A percentile compares a stretch with the other conserved stretches of the same genome.
Conservation (phyloP, 495 filamentous ascomycete species). For the Articulospora tetracladia region DNA sequence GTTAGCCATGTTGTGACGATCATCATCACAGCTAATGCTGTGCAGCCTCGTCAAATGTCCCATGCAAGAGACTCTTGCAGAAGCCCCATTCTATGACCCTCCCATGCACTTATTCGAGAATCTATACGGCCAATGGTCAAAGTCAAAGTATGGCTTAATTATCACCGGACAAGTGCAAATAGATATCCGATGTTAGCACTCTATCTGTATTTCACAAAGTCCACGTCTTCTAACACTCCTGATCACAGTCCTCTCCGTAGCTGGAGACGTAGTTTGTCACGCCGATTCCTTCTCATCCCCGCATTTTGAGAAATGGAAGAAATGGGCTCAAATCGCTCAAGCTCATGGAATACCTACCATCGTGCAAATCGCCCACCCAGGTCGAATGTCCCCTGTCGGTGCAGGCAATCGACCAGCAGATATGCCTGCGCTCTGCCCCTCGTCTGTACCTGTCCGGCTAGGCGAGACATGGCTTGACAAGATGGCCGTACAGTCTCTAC, state of each 20-base stretch:
- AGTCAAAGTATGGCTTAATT: slow-evolving; percentile 35
- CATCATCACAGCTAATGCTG: not conserved
- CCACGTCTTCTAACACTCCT: not conserved
- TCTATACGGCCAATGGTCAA: slow-evolving; percentile 23
- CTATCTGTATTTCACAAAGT: too few relatives aligned
- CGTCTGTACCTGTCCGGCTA: slow-evolving; percentile 38
- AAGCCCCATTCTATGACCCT: slow-evolving; percentile 24
- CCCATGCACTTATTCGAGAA: slow-evolving; percentile 27
- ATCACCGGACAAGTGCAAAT: slow-evolving; percentile 54
- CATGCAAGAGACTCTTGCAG: slow-evolving; percentile 29
- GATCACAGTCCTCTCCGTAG: slow-evolving; percentile 5
- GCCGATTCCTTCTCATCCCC: slow-evolving; percentile 25
- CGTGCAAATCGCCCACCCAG: slow-evolving; percentile 56
- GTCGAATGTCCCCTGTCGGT: slow-evolving; percentile 46
- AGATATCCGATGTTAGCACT: slow-evolving; percentile 49
- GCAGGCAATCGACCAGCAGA: slow-evolving; percentile 44
- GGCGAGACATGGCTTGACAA: slow-evolving; percentile 34
- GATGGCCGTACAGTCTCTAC: slow-evolving; percentile 31
- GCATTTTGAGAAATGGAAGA: slow-evolving; percentile 37
- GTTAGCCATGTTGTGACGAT: not conserved
- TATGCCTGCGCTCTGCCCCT: slow-evolving; percentile 41
- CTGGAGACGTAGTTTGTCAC: slow-evolving; percentile 38
- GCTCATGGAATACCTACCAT: slow-evolving; percentile 44
- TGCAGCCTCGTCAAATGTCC: slow-evolving; percentile 20
- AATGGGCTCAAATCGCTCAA: slow-evolving; percentile 43